Evolutionary conservation across 331 rosid species (phyloP).

Genomic region (Quercus tomentella): DNA sequence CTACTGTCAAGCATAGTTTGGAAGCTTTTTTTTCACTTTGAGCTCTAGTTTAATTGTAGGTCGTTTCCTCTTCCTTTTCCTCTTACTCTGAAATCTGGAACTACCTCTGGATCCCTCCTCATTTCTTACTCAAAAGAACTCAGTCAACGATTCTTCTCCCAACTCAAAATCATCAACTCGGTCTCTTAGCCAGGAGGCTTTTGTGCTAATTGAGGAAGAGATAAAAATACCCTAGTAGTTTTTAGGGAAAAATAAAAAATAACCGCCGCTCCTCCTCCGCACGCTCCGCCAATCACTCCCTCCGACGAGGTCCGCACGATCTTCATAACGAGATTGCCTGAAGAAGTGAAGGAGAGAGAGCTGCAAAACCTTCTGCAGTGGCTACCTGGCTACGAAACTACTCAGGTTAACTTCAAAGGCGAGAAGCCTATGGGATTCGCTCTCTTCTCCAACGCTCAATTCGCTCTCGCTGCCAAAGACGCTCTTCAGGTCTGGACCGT

Average conservation of each 20-base stretch:
- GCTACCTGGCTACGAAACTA: slow-evolving; percentile 96
- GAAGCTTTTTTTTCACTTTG: no score
- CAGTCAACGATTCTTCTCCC: slow-evolving; percentile 33
- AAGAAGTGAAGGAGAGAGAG: slow-evolving; percentile 91
- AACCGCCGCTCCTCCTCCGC: slow-evolving; percentile 22
- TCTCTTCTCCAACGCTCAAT: slow-evolving; percentile 67
- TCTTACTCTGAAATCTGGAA: slow-evolving; percentile 28
- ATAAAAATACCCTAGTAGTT: no score
- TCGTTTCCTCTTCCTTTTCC: neutral
- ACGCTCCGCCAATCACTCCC: slow-evolving; percentile 29
- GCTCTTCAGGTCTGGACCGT: slow-evolving; percentile 60
- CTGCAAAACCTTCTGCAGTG: slow-evolving; percentile 80
- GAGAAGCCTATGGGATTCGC: slow-evolving; percentile 99
- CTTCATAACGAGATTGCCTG: slow-evolving; percentile 93
- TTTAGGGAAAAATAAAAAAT: no score
- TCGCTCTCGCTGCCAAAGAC: slow-evolving; percentile 83
- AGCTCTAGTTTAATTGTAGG: neutral
- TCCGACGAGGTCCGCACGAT: slow-evolving; percentile 88
- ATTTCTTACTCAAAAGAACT: slow-evolving; percentile 22
- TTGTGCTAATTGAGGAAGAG: no score
- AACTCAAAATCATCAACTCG: slow-evolving; percentile 23
- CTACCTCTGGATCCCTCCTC: slow-evolving; percentile 39
- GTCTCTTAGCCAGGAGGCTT: neutral
- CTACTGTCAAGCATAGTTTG: no score
- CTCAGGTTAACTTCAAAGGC: slow-evolving; percentile 86